Evolutionary conservation across 352 stramenopile genomes (phyloP).

Genomic region (Peronospora belbahrii): DNA sequence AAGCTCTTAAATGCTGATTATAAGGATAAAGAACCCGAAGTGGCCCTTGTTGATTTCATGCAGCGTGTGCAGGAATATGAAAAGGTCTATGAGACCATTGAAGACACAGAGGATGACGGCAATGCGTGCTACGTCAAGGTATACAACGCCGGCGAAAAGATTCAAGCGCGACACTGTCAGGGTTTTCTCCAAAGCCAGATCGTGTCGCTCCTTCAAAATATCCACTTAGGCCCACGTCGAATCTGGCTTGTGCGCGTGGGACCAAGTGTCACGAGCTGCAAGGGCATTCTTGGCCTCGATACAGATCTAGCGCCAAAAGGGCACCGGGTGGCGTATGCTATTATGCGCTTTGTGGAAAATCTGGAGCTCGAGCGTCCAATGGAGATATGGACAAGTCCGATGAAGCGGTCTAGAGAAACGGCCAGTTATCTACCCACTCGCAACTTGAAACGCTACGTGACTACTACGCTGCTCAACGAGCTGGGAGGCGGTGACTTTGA

Average conservation of each 20-base stretch:
- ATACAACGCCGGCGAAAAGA: conserved; percentile 89
- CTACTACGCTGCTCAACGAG: conserved; percentile 88
- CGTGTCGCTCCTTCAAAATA: conserved; percentile 86
- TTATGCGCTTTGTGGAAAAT: conserved; percentile 81
- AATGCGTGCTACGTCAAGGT: conserved; percentile 90
- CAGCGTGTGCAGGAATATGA: conserved; percentile 89
- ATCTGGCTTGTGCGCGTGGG: conserved; percentile 88
- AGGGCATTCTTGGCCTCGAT: conserved; percentile 73
- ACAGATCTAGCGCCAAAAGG: conserved; percentile 79
- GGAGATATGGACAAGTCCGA: conserved; percentile 72
- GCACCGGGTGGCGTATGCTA: conserved; percentile 64
- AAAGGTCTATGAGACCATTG: conserved; percentile 89
- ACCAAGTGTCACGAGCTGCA: conserved; percentile 67
- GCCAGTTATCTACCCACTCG: conserved; percentile 50
- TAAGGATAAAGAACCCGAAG: conserved; percentile 66
- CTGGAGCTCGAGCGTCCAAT: conserved; percentile 66
- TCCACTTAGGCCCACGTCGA: conserved; percentile 84
- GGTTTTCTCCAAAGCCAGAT: conserved; percentile 84
- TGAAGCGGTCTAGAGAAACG: conserved; percentile 78
- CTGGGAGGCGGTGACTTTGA: conserved; percentile 88
- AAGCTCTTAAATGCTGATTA: conserved; percentile 89
- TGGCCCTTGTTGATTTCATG: conserved; percentile 85
- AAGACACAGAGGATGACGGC: conserved; percentile 73
- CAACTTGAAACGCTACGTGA: conserved; percentile 71
- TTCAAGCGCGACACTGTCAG: conserved; percentile 81